These are phyloP conservation scores for Dendryphion nanum DNA, from an alignment of 2,329 filamentous ascomycete genomes.

Conservation along the genomic window DNA sequence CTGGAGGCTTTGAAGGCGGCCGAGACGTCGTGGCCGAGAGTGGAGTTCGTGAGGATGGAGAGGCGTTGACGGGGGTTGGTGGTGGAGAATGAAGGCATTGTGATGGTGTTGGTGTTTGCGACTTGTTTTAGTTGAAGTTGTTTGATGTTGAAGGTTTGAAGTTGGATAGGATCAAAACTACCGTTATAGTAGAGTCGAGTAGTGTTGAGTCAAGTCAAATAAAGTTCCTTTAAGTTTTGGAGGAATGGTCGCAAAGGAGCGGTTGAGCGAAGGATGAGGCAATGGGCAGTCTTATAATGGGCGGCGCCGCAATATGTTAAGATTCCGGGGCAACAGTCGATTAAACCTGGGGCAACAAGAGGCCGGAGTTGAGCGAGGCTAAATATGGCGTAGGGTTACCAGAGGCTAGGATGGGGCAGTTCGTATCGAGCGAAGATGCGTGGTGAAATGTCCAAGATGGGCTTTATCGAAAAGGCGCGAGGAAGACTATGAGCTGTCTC, in stretches of 20 bases:
- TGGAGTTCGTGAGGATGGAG: slow-evolving; percentile 41
- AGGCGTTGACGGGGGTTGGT: slow-evolving; percentile 41
- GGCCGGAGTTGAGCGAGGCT: slow-evolving; percentile 15
- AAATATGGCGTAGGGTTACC: slow-evolving; percentile 15
- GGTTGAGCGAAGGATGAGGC: too few species aligned
- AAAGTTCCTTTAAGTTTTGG: too few species aligned
- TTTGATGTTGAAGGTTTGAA: slow-evolving; percentile 14
- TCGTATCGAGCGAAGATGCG: slow-evolving; percentile 1
- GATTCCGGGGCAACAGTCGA: too few species aligned
- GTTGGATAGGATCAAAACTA: slow-evolving; percentile 10
- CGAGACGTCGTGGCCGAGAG: slow-evolving; percentile 41
- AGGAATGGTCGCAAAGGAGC: too few species aligned
- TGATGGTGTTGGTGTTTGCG: slow-evolving; percentile 3
- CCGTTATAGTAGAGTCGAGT: too few species aligned
- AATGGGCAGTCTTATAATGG: too few species aligned
- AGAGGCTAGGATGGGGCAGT: not conserved
- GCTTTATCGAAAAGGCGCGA: slow-evolving; percentile 8
- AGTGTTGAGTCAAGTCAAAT: too few species aligned
- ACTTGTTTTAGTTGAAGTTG: not conserved
- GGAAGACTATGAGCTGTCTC: slow-evolving; percentile 31
- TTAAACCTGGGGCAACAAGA: slow-evolving; percentile 12
- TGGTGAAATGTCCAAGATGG: slow-evolving; percentile 3
- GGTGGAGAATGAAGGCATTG: slow-evolving; percentile 26
- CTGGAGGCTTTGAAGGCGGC: slow-evolving; percentile 40
- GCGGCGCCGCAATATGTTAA: too few species aligned